Conservation (phyloP, 1,284 basidiomycete genomes). For the Coniophora puteana region DNA sequence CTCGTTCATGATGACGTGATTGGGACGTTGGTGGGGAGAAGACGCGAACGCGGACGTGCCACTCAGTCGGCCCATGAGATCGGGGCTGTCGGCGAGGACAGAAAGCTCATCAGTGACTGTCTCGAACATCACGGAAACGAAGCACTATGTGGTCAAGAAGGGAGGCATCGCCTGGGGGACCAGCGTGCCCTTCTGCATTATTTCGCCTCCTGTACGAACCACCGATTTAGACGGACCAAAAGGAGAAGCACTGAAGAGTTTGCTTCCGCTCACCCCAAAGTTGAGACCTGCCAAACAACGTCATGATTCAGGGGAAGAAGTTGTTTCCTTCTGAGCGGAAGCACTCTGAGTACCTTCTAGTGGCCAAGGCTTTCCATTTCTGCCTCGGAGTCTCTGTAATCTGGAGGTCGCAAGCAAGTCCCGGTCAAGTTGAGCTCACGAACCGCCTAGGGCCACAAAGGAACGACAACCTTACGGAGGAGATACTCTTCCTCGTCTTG, state of each 20-base stretch:
- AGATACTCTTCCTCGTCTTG: slow-evolving; percentile 77
- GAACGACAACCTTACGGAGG: slow-evolving; percentile 75
- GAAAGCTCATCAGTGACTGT: slow-evolving; percentile 4
- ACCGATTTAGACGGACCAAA: background rate
- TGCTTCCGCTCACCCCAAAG: slow-evolving; percentile 59
- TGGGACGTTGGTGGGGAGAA: slow-evolving; percentile 67
- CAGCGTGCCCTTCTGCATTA: slow-evolving; percentile 57
- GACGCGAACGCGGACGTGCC: slow-evolving; percentile 55
- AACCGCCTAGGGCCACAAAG: too few relatives aligned
- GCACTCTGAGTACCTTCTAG: slow-evolving; percentile 55
- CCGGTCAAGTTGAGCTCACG: background rate
- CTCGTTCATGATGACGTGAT: slow-evolving; percentile 88
- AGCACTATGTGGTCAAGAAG: slow-evolving; percentile 59
- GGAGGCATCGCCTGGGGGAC: slow-evolving; percentile 61
- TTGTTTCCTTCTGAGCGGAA: slow-evolving; percentile 4
- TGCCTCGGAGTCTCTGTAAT: slow-evolving; percentile 74
- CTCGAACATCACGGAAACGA: slow-evolving; percentile 13
- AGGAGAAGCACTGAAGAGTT: slow-evolving; percentile 1
- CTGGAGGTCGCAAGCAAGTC: too few relatives aligned
- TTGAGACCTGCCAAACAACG: slow-evolving; percentile 51
- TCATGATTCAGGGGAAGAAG: slow-evolving; percentile 7
- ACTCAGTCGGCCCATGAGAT: slow-evolving; percentile 68
- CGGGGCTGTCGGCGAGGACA: slow-evolving; percentile 51
- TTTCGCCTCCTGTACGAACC: slow-evolving; percentile 55
- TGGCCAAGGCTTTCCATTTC: slow-evolving; percentile 83